These are phyloP conservation scores for Magnolia changhungtana DNA, from an alignment of 164 flowering plant genomes.

Conservation along the genomic window DNA sequence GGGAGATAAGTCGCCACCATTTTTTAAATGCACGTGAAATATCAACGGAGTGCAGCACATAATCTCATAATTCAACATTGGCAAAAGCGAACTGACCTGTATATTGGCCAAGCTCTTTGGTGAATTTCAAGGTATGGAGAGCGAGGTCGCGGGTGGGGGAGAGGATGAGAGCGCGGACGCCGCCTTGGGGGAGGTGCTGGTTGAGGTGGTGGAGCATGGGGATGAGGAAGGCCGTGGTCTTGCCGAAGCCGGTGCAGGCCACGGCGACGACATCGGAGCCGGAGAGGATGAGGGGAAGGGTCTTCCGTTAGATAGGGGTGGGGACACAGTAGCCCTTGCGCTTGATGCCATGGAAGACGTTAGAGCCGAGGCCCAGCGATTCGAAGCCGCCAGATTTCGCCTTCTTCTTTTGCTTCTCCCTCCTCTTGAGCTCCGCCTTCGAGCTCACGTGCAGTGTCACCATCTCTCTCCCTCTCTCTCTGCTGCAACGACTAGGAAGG, in stretches of 20 bases:
- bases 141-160: slow-evolving; percentile 92
- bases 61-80: background rate
- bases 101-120: slow-evolving; percentile 69
- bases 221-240: slow-evolving; percentile 88
- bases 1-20: too few species aligned
- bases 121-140: slow-evolving; percentile 79
- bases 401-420: slow-evolving; percentile 58
- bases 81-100: slow-evolving; percentile 47
- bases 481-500: background rate
- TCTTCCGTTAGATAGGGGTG: slow-evolving; percentile 93
- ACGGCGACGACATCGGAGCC: slow-evolving; percentile 94
- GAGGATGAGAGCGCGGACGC: slow-evolving; percentile 79
- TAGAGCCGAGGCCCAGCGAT: slow-evolving; percentile 55
- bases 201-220: slow-evolving; percentile 83
- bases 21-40: too few species aligned
- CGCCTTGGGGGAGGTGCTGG: slow-evolving; percentile 68
- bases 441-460: slow-evolving; percentile 39
- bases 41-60: background rate
- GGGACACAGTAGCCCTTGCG: slow-evolving; percentile 90
- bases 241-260: slow-evolving; percentile 98
- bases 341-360: slow-evolving; percentile 68
- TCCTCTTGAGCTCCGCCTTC: slow-evolving; percentile 50
- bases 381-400: slow-evolving; percentile 91
- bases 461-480: slow-evolving; percentile 2
- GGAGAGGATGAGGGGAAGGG: slow-evolving; percentile 85